These are phyloP conservation scores for Candida sanyiensis DNA, from an alignment of 805 yeast genomes.

Conservation along the genomic window DNA sequence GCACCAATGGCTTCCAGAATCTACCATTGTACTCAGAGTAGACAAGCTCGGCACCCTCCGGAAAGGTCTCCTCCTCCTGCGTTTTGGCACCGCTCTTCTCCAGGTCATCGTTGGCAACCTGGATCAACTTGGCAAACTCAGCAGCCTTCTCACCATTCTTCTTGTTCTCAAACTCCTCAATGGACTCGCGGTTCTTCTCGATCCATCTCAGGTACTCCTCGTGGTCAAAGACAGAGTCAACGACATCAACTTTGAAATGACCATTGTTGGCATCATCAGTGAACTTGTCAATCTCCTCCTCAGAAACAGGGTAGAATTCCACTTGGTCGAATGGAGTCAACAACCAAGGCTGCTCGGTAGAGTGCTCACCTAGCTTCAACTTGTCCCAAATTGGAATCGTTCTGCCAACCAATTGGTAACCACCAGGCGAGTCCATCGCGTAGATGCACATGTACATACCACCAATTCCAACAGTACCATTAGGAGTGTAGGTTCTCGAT, in stretches of 20 bases:
- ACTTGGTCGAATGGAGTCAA: conserved; percentile 90
- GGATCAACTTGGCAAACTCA: conserved; percentile 80
- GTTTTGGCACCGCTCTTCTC: conserved; percentile 44
- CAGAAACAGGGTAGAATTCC: conserved; percentile 88
- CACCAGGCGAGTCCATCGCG: conserved; percentile 95
- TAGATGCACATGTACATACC: conserved; percentile 99
- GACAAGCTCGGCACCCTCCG: conserved; percentile 76
- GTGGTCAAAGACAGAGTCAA: conserved; percentile 78
- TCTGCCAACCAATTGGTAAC: conserved; percentile 93
- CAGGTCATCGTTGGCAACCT: conserved; percentile 71
- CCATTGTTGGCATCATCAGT: conserved; percentile 79
- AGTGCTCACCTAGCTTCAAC: conserved; percentile 66
- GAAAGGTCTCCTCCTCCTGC: conserved; percentile 48
- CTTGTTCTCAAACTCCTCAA: conserved; percentile 55
- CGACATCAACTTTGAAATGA: conserved; percentile 65
- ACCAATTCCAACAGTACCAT: conserved; percentile 96
- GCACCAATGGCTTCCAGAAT: conserved; percentile 88
- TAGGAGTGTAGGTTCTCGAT: conserved; percentile 91
- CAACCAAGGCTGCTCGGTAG: conserved; percentile 75
- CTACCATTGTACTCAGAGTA: conserved; percentile 97
- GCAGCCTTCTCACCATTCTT: conserved; percentile 81
- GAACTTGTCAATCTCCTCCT: conserved; percentile 68
- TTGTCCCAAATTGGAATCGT: conserved; percentile 98
- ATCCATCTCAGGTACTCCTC: conserved; percentile 75
- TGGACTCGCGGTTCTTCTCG: conserved; percentile 63